These are phyloP conservation scores for Bassia scoparia DNA, from an alignment of 148 eudicot genomes.

Conservation along the genomic window DNA sequence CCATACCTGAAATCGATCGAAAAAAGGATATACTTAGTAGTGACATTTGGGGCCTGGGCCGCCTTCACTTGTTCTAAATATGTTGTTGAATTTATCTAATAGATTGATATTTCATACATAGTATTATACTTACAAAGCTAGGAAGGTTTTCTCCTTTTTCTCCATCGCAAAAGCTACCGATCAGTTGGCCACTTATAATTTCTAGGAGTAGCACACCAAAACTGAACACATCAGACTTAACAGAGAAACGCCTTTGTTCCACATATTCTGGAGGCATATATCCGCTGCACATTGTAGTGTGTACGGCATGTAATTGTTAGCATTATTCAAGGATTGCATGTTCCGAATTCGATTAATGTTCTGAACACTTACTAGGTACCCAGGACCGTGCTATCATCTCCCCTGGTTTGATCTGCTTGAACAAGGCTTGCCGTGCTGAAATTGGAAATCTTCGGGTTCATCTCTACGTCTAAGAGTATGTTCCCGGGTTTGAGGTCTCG, in stretches of 20 bases:
- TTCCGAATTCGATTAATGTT: too few species aligned
- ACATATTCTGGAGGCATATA: slow-evolving; percentile 33
- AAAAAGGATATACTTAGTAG: too few species aligned
- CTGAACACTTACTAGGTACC: slow-evolving; percentile 32
- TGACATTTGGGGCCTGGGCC: too few species aligned
- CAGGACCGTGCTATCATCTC: slow-evolving; percentile 7
- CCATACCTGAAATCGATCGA: slow-evolving; percentile 28
- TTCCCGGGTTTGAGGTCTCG: slow-evolving; percentile 33
- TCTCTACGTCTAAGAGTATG: slow-evolving; percentile 25
- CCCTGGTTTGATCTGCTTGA: slow-evolving; percentile 25
- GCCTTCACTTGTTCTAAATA: too few species aligned
- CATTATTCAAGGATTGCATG: too few species aligned
- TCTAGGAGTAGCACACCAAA: slow-evolving; percentile 46
- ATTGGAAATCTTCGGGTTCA: slow-evolving; percentile 35
- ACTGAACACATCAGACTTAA: slow-evolving; percentile 50
- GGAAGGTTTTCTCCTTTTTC: slow-evolving; percentile 10
- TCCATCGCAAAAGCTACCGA: neutral
- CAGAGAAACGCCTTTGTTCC: slow-evolving; percentile 34
- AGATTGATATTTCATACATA: too few species aligned
- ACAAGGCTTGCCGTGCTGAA: slow-evolving; percentile 30
- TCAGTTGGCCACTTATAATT: slow-evolving; percentile 25
- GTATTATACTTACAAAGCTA: slow-evolving; percentile 21
- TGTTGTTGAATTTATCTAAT: too few species aligned
- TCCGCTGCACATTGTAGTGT: slow-evolving; percentile 23
- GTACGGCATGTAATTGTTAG: neutral